Percentiles rank a stretch among this genome's conserved stretches.
Evolutionary conservation across 306 rosid genomes (phyloP).

Genomic region (Fragaria nilgerrensis): DNA sequence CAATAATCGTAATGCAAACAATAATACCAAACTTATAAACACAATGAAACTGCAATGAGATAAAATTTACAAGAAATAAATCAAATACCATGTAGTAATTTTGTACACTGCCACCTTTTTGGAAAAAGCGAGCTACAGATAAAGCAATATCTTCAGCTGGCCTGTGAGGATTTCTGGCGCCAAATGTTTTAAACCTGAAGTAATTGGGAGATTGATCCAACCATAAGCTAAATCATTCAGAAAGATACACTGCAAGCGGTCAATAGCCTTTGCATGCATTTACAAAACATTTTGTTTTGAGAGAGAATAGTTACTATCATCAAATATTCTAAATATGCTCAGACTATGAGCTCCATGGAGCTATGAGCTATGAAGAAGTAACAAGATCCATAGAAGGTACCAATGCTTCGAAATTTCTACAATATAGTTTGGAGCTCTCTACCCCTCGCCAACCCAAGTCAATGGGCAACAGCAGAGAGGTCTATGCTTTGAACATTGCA

Average conservation of each 20-base stretch:
- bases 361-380: background rate
- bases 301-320: background rate
- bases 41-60: background rate
- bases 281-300: background rate
- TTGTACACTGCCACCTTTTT: slow-evolving; percentile 89
- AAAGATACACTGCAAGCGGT: slow-evolving; percentile 9
- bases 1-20: background rate
- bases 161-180: slow-evolving; percentile 90
- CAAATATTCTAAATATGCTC: background rate
- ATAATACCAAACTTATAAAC: background rate
- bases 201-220: slow-evolving; percentile 22
- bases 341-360: background rate
- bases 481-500: background rate
- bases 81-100: slow-evolving; percentile 89
- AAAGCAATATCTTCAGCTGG: slow-evolving; percentile 88
- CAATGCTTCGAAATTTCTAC: background rate
- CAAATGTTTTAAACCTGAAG: slow-evolving; percentile 90
- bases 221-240: slow-evolving; percentile 13
- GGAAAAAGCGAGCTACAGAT: slow-evolving; percentile 95
- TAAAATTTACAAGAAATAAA: background rate
- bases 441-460: background rate
- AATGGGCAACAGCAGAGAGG: background rate
- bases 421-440: background rate
- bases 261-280: background rate
- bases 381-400: background rate